Evolutionary conservation across 2,329 filamentous ascomycete species (phyloP), one percentile per base, ranked within the genome.

Genomic region (Zymoseptoria brevis): DNA sequence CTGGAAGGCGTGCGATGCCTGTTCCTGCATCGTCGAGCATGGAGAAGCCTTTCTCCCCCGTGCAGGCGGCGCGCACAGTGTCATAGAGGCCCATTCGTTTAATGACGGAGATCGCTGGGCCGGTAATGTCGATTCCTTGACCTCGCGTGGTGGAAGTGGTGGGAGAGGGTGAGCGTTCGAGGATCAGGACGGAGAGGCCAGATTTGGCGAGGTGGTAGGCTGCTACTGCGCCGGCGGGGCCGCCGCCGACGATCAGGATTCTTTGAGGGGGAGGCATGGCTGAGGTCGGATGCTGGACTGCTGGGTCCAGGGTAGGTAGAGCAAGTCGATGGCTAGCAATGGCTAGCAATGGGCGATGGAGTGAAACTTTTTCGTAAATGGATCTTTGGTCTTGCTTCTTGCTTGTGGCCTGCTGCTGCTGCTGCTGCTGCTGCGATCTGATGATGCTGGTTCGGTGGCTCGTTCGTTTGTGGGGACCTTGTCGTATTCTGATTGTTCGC

Each of bases 191-290:
- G 11, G 61, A 50, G 54, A 63, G 62, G 41, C 64, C 64, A 11
- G 55, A 64, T 64, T 69, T 72, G 52, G 69, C 67, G 8, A 75
- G 62, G 66, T 68, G 74, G 68, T 73, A 74, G 11, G 74, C 74
- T 51, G 68, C 62, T 29, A 67, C 67, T 21, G 70, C 70, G 53
- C 73, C 73, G 19, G 74, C 74, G 30, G 74, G 70, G 49, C 63
- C 63, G 19, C 55, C 22, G 16, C 50, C 50, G 16, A 53, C 9
- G 50, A 53, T 16, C 2, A 53, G 50, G 16, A 53, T 29, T 5
- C 35, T 11, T 13, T 0, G 35, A 41, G 35, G 16, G 35, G 35
- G 35, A 16, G 8, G 41, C 35, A 41, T 41, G 11, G 35, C 3
- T 6, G 11, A 16, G 5, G 9, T 41, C 16, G 35, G 35, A 16